A percentile compares a stretch with the other conserved stretches of the same genome.
Evolutionary conservation across 805 yeast genomes (phyloP).

Genomic region (Saccharomycopsis javanensis): DNA sequence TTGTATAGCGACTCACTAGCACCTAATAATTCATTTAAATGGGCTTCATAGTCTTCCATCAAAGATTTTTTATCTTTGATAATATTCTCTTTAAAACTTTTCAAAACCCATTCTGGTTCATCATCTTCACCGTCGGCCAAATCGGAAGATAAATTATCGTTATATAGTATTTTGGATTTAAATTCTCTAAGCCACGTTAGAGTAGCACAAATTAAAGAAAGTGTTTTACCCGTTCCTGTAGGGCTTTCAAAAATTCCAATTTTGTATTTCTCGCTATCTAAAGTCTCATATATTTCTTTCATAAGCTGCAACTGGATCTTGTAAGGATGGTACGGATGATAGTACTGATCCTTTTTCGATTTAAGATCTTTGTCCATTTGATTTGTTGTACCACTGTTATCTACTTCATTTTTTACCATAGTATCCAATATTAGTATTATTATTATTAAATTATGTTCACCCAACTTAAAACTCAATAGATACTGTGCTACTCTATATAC

Average conservation of each 20-base stretch:
- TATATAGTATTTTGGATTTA: constrained; percentile 25
- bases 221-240: constrained; percentile 90
- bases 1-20: constrained; percentile 10
- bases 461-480: too few relatives aligned
- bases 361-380: not conserved
- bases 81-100: constrained; percentile 28
- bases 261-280: constrained; percentile 41
- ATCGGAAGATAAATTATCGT: constrained; percentile 23
- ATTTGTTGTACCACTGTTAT: not conserved
- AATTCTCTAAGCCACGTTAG: constrained; percentile 70
- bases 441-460: too few relatives aligned
- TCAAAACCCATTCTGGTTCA: constrained; percentile 65
- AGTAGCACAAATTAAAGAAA: constrained; percentile 76
- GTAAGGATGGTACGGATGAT: constrained; percentile 81
- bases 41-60: constrained; percentile 29
- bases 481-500: too few relatives aligned
- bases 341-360: constrained; percentile 26
- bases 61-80: constrained; percentile 22
- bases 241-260: constrained; percentile 86
- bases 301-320: constrained; percentile 67
- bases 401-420: not conserved
- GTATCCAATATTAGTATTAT: not conserved
- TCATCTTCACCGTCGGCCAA: constrained; percentile 32
- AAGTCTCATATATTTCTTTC: constrained; percentile 59
- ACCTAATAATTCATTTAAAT: constrained; percentile 25